Percentiles rank a stretch among this genome's conserved stretches.
Evolutionary conservation across 2,329 filamentous ascomycete genomes (phyloP).

Genomic region (Hymenoscyphus occultus): DNA sequence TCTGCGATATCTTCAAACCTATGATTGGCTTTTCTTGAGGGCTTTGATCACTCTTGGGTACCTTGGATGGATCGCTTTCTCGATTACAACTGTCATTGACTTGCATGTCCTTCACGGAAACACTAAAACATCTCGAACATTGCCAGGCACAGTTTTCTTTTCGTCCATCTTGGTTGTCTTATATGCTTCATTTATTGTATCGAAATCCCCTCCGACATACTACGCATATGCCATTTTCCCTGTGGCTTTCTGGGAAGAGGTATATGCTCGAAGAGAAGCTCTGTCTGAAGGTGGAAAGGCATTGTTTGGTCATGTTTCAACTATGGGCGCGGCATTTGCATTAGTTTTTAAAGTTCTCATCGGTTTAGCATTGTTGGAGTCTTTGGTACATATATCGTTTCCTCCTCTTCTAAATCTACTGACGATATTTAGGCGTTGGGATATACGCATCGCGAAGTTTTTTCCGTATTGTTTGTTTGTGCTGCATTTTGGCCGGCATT

Average conservation of each 20-base stretch:
- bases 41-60: conserved; percentile 88
- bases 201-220: conserved; percentile 77
- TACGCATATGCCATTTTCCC: conserved; percentile 93
- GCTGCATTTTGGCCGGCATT: conserved; percentile 74
- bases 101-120: conserved; percentile 77
- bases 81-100: conserved; percentile 83
- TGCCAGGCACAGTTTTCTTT: conserved; percentile 61
- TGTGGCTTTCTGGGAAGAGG: conserved; percentile 94
- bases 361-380: conserved; percentile 75
- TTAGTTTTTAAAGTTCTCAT: conserved; percentile 61
- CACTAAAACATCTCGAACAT: conserved; percentile 60
- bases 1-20: conserved; percentile 91
- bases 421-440: conserved; percentile 67
- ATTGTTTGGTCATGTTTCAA: conserved; percentile 67
- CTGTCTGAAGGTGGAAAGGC: conserved; percentile 63
- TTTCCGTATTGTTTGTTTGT: conserved; percentile 75
- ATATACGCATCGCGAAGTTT: conserved; percentile 86
- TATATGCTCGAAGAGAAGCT: conserved; percentile 73
- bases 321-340: conserved; percentile 53
- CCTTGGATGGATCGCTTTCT: conserved; percentile 92
- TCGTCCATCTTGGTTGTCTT: conserved; percentile 71
- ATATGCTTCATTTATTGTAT: conserved; percentile 76
- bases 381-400: conserved; percentile 55
- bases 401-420: conserved; percentile 19
- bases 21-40: conserved; percentile 95